Evolutionary conservation across 2,329 filamentous ascomycete species (phyloP), one percentile per base, ranked within the genome.

Genomic region (Paraphaeosphaeria minitans): DNA sequence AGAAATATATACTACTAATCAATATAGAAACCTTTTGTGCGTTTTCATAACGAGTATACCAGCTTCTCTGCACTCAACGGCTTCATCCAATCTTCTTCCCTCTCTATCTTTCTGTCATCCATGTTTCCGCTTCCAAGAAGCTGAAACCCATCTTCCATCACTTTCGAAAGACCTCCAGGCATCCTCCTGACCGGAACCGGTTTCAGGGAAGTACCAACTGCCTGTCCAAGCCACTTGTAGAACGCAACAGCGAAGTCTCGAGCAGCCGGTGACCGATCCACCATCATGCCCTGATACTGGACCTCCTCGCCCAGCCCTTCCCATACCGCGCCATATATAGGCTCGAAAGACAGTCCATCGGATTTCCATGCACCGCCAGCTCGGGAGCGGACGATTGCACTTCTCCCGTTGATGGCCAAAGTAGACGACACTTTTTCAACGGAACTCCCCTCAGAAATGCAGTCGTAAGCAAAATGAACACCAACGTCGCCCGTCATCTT

Each of bases 41-140:
- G 8, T 6, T 8, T 13, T 55, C 45, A 56, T 27, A 68, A 33
- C 6, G 27, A 42, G 61, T 67, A 67, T 7, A 69, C 63, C 16
- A 80, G 51, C 64, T 81, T 81, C 64, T 81, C 78, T 0, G 67
- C 77, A 55, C 78, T 78, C 0, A 81, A 66, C 0, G 78, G 76
- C 1, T 62, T 67, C 77, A 80, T 79, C 52, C 72, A 73, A 0
- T 67, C 66, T 51, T 77, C 70, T 1, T 16, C 16, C 2, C 71
- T 68, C 8, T 55, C 43, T 2, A 21, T 54, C n/a, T 52, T 47
- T 10, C 74, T 66, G 14, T 61, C 64, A 1, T 62, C 62, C 35
- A 79, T 72, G 10, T 55, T 59, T 5, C 66, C 66, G 14, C 61
- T 33, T 14, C 68, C 68, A 48, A 70, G 57, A 41, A 71, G 52